Percentiles rank a stretch among this genome's conserved stretches.
Evolutionary conservation across 23 red algal genomes (phyloP).

Genomic region (Cyanidiococcus yangmingshanensis): DNA sequence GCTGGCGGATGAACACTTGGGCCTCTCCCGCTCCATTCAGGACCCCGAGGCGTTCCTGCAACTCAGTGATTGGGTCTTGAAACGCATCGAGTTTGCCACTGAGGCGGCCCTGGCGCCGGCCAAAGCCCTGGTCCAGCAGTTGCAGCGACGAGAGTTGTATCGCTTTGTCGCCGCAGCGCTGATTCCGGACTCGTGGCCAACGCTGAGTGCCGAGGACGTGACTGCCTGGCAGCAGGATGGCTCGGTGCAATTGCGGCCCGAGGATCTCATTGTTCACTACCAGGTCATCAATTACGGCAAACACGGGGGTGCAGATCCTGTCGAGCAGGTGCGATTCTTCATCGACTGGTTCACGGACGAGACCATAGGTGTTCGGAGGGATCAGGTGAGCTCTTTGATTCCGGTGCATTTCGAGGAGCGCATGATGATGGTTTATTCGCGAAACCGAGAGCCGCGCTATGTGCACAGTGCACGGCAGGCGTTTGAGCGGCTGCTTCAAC

Average conservation of each 20-base stretch:
- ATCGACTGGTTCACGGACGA: constrained; percentile 35
- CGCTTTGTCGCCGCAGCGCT: constrained; percentile 69
- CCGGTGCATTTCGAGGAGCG: constrained; percentile 28
- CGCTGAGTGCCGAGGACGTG: constrained; percentile 41
- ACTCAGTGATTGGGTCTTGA: constrained; percentile 50
- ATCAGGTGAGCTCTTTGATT: constrained; percentile 30
- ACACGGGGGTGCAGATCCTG: constrained; percentile 61
- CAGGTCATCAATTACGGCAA: constrained; percentile 67
- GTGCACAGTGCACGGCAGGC: constrained; percentile 23
- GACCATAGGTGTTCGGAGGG: constrained; percentile 16
- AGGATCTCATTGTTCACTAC: constrained; percentile 73
- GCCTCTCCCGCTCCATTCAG: constrained; percentile 43
- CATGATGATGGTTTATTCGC: constrained; percentile 21
- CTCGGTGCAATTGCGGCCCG: constrained; percentile 53
- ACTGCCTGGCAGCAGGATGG: constrained; percentile 51
- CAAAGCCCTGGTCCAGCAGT: constrained; percentile 38
- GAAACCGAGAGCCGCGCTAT: background rate
- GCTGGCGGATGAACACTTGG: constrained; percentile 47
- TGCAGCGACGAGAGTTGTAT: constrained; percentile 65
- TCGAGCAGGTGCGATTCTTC: constrained; percentile 72
- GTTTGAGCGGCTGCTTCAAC: constrained; percentile 14
- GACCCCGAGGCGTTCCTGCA: constrained; percentile 50
- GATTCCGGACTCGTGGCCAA: constrained; percentile 24
- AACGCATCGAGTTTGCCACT: constrained; percentile 57
- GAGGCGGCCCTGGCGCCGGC: constrained; percentile 38